Evolutionary conservation across 192 early-diverging fungal genomes (phyloP), one percentile per base, ranked within the genome.

Genomic region (Mortierella antarctica): DNA sequence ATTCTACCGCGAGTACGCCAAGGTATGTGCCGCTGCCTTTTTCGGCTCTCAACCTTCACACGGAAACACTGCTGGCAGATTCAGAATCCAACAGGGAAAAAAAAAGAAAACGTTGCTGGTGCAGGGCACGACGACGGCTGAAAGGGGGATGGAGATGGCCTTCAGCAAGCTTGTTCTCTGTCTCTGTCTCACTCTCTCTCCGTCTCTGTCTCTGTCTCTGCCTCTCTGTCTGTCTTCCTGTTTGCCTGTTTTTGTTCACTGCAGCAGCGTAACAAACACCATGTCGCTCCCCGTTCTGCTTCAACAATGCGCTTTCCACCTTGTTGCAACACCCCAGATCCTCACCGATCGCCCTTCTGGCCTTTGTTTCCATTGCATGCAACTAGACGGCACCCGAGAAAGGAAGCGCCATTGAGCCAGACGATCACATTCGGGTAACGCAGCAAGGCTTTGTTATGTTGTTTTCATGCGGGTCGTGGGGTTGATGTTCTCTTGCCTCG

Each of bases 341-440:
- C 31, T 31, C 31, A 31, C 31, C 31, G 31, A 31, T 31, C 31
- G 31, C 31, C 31, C 10, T 17, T 4, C 17, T 50, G 49, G 54
- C 41, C 21, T 4, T 59, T 48, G 60, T 5, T 50, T n/a, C 47
- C 51, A 59, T 59, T 42, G 6, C 23, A 59, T 74, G 64, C 31
- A 31, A 31, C 52, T 80, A 80, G 77, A 80, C 77, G 44, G 70
- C 65, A 14, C 77, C 77, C 20, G 77, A 71, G 47, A 67, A 80
- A 62, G 77, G 70, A 62, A 61, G 50, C 31, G 52, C 57, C 18
- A 60, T 80, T 20, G 65, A 72, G 20, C 77, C 69, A 47, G 70
- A 80, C 77, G 77, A 80, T 46, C 77, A 80, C 55, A 72, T 80
- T 67, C 62, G 77, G 77, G 77, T 80, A 71, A 72, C 59, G 42